Conservation (phyloP, 805 yeast genomes). For the Sungouiozyma ichnusensis region DNA sequence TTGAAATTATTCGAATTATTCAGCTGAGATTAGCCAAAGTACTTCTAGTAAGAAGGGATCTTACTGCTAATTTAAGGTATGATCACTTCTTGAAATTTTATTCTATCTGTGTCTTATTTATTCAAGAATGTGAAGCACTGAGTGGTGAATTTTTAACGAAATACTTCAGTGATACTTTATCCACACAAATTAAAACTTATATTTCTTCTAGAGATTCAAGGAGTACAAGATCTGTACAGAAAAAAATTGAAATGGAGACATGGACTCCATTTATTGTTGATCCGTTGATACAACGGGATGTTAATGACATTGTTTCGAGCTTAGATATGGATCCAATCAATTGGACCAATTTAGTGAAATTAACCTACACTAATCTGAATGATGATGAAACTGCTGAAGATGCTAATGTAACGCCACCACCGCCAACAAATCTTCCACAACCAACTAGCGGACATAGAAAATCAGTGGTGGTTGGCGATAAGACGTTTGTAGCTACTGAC, state of each 20-base stretch:
- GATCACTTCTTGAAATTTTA: constrained; percentile 60
- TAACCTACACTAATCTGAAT: constrained; percentile 10
- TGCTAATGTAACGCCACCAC: background rate
- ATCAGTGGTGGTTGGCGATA: constrained; percentile 40
- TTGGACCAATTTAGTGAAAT: constrained; percentile 37
- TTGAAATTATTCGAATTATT: constrained; percentile 55
- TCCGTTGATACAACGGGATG: constrained; percentile 35
- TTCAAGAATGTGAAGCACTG: constrained; percentile 74
- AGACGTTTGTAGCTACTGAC: constrained; percentile 49
- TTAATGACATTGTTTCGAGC: constrained; percentile 42
- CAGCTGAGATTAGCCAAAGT: constrained; percentile 73
- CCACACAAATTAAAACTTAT: constrained; percentile 55
- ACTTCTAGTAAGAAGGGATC: constrained; percentile 64
- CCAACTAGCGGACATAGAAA: constrained; percentile 26
- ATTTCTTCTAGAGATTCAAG: constrained; percentile 44
- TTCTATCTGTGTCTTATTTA: constrained; percentile 54
- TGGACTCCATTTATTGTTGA: constrained; percentile 72
- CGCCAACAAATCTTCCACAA: too few relatives aligned
- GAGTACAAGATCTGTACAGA: constrained; percentile 37
- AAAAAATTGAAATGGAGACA: constrained; percentile 50
- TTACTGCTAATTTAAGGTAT: constrained; percentile 46
- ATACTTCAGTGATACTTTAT: constrained; percentile 57
- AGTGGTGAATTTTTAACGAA: constrained; percentile 53
- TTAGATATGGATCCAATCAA: constrained; percentile 35
- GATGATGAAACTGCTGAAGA: constrained; percentile 6